Evolutionary conservation across 2,329 filamentous ascomycete species (phyloP).

Genomic region (Aspergillus pseudoviridinutans): DNA sequence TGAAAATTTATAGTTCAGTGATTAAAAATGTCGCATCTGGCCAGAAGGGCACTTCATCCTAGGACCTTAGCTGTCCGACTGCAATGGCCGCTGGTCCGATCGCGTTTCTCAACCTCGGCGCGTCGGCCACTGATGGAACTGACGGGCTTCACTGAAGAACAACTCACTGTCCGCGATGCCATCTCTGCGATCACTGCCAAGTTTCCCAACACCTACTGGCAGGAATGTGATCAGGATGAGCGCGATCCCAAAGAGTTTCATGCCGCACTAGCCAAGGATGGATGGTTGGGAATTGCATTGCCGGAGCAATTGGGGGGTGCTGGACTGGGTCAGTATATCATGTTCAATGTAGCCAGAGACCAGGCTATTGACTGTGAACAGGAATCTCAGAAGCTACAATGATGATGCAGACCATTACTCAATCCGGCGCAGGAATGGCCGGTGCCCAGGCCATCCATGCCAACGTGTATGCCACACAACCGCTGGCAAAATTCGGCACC

Average conservation of each 20-base stretch:
- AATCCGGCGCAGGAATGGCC: slow-evolving; percentile 73
- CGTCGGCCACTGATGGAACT: slow-evolving; percentile 61
- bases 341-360: not conserved
- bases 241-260: slow-evolving; percentile 73
- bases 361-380: not conserved
- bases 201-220: slow-evolving; percentile 73
- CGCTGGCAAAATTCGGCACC: slow-evolving; percentile 68
- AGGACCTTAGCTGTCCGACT: not conserved
- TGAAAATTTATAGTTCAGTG: not conserved
- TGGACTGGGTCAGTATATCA: slow-evolving; percentile 50
- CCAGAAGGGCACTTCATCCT: not conserved
- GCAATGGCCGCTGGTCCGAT: not conserved
- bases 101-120: slow-evolving; percentile 30
- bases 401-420: slow-evolving; percentile 80
- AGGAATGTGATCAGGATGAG: slow-evolving; percentile 65
- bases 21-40: slow-evolving; percentile 4
- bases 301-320: slow-evolving; percentile 71
- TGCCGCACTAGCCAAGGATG: slow-evolving; percentile 66
- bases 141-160: slow-evolving; percentile 67
- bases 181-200: slow-evolving; percentile 64
- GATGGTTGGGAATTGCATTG: slow-evolving; percentile 78
- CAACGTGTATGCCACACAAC: slow-evolving; percentile 60
- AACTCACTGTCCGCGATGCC: slow-evolving; percentile 68
- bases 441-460: slow-evolving; percentile 57
- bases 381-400: slow-evolving; percentile 74